phyloP scores from a whole-genome alignment of 1,284 basidiomycete species.

The Apiotrichum gamsii region DNA sequence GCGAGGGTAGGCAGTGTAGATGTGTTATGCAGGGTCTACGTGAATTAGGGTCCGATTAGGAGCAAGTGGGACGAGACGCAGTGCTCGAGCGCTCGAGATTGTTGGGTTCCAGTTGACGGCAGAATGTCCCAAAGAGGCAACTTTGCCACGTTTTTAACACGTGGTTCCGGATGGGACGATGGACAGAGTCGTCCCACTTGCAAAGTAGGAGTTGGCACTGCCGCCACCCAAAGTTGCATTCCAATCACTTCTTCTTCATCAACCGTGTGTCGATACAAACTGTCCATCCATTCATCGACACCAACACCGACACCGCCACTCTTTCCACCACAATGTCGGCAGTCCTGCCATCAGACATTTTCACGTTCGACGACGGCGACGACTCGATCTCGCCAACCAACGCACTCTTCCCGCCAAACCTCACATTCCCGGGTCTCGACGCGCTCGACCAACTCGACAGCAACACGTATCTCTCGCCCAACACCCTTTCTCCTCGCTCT shows the following conservation, averaged over 20 bases:
- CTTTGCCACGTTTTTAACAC: constrained; percentile 5
- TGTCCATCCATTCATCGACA: not conserved
- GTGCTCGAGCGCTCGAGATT: too few relatives aligned
- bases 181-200: not conserved
- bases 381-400: constrained; percentile 19
- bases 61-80: too few relatives aligned
- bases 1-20: too few relatives aligned
- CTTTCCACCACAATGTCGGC: constrained; percentile 13
- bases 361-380: constrained; percentile 21
- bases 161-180: not conserved
- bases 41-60: too few relatives aligned
- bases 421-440: constrained; percentile 20
- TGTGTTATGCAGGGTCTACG: too few relatives aligned
- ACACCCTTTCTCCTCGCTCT: constrained; percentile 9
- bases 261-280: not conserved
- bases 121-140: constrained; percentile 4
- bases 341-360: constrained; percentile 15
- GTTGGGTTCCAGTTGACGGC: too few relatives aligned
- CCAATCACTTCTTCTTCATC: not conserved
- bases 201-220: not conserved
- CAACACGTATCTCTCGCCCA: constrained; percentile 12
- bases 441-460: not conserved
- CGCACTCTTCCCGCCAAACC: constrained; percentile 25
- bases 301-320: not conserved
- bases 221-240: not conserved